A percentile compares a stretch with the other conserved stretches of the same genome.
phyloP scores from a whole-genome alignment of 2,329 filamentous ascomycete species.

The Akanthomyces muscarius region DNA sequence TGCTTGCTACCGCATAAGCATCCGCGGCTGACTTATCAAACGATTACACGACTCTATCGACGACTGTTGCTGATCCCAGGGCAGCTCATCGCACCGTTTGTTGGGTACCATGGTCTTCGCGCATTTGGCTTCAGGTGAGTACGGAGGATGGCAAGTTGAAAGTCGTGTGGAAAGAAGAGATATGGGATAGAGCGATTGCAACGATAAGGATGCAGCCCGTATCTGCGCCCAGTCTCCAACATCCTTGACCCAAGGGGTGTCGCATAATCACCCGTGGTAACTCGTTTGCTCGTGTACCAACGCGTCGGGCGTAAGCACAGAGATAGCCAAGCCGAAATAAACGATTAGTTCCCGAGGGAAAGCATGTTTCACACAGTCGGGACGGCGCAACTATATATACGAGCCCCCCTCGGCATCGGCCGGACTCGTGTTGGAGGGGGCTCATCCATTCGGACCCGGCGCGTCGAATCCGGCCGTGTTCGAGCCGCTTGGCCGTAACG shows the following conservation, averaged over 20 bases:
- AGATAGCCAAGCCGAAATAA: neutral
- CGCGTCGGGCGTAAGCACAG: too few relatives aligned
- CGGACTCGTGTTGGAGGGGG: neutral
- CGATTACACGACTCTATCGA: too few relatives aligned
- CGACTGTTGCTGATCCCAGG: too few relatives aligned
- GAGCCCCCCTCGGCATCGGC: neutral
- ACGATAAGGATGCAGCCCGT: neutral
- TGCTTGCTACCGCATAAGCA: neutral
- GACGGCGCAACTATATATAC: constrained; percentile 6
- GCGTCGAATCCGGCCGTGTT: neutral
- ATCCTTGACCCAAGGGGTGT: neutral
- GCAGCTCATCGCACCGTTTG: neutral
- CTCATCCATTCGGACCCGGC: neutral
- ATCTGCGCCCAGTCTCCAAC: neutral
- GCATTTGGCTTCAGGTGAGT: neutral
- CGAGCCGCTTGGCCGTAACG: neutral
- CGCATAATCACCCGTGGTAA: too few relatives aligned
- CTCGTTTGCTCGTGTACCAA: too few relatives aligned
- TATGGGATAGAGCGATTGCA: too few relatives aligned
- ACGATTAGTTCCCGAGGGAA: neutral
- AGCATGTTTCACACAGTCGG: neutral
- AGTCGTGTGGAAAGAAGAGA: neutral
- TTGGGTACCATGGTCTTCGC: neutral
- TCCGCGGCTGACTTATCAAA: neutral
- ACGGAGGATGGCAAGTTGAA: neutral